Percentiles rank a stretch among this genome's conserved stretches.
Evolutionary conservation across 768 basidiomycete genomes (phyloP).

Genomic region (Pleurotus eryngii): DNA sequence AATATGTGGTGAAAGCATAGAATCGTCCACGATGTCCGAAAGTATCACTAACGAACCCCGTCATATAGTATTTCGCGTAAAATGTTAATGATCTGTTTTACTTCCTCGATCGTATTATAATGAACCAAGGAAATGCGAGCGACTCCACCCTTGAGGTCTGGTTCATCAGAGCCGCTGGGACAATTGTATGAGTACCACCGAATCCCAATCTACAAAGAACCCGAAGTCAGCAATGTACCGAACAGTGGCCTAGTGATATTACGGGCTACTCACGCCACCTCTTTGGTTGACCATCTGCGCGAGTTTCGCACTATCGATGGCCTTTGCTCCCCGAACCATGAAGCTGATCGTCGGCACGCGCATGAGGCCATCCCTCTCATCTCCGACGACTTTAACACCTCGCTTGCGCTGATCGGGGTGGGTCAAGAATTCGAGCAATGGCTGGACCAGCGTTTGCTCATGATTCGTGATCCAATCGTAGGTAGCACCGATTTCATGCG

Average conservation of each 20-base stretch:
- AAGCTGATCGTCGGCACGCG: constrained; percentile 73
- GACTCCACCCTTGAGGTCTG: constrained; percentile 61
- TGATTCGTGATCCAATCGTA: constrained; percentile 57
- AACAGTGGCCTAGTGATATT: background rate
- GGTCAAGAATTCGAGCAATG: constrained; percentile 53
- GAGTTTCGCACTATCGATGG: constrained; percentile 58
- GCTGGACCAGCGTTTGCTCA: constrained; percentile 53
- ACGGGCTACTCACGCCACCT: constrained; percentile 45
- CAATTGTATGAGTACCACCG: constrained; percentile 31
- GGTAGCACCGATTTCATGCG: constrained; percentile 41
- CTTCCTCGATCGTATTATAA: constrained; percentile 74
- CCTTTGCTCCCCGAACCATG: constrained; percentile 55
- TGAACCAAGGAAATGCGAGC: constrained; percentile 77
- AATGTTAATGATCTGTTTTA: constrained; percentile 52
- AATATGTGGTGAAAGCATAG: too few species aligned
- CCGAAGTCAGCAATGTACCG: background rate
- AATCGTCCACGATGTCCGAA: too few species aligned
- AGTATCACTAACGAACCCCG: background rate
- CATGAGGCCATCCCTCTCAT: constrained; percentile 35
- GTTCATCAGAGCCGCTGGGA: background rate
- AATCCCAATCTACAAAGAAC: constrained; percentile 58
- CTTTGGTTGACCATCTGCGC: constrained; percentile 64
- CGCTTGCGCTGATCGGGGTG: constrained; percentile 43
- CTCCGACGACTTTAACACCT: constrained; percentile 69
- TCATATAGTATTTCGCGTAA: constrained; percentile 46